Percentiles rank a stretch among this genome's conserved stretches.
Conservation (phyloP, 352 stramenopile species). For the Phytophthora crassamura region DNA sequence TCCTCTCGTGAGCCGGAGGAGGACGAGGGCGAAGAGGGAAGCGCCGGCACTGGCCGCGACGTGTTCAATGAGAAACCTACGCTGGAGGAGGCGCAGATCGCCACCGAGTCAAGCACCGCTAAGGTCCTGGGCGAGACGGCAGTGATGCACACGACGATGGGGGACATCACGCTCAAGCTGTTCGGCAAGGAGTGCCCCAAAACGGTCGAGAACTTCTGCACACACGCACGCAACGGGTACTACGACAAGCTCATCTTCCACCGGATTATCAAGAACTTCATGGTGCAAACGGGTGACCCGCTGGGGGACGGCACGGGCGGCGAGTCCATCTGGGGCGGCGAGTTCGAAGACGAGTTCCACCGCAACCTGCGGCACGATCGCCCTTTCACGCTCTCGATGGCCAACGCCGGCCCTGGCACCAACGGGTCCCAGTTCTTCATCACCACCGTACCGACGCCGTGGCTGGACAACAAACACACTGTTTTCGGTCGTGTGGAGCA, state of each 20-base stretch:
- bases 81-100: constrained; percentile 92
- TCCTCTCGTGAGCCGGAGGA: constrained; percentile 93
- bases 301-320: constrained; percentile 97
- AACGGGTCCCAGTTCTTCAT: constrained; percentile 98
- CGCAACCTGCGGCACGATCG: constrained; percentile 95
- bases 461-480: constrained; percentile 97
- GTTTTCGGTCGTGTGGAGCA: constrained; percentile 92
- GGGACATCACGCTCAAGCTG: constrained; percentile 98
- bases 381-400: constrained; percentile 99
- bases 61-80: constrained; percentile 99
- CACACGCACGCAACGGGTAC: constrained; percentile 96
- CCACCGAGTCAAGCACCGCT: constrained; percentile 69
- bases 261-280: constrained; percentile 99
- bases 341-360: constrained; percentile 99
- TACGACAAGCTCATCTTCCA: constrained; percentile 99
- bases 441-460: constrained; percentile 97
- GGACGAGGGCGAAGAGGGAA: constrained; percentile 68
- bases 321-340: constrained; percentile 98
- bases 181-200: constrained; percentile 95
- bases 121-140: constrained; percentile 79
- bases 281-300: constrained; percentile 97
- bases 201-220: constrained; percentile 99
- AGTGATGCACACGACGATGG: constrained; percentile 98
- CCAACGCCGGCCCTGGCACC: constrained; percentile 90
- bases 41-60: constrained; percentile 78